Conservation (phyloP, 495 filamentous ascomycete genomes). For the Pyrenula massariospora region DNA sequence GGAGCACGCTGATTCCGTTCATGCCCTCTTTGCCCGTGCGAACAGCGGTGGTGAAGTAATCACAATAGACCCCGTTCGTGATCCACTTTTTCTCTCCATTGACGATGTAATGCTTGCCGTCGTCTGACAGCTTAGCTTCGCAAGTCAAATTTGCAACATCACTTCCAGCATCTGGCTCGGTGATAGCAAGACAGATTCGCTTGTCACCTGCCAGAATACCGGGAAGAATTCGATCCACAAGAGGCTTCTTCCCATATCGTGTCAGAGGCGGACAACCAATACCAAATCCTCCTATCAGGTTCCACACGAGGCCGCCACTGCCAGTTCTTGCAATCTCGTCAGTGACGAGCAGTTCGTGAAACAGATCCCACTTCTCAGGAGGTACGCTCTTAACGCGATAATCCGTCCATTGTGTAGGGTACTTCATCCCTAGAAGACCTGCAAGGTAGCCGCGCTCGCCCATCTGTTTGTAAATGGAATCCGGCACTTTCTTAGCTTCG, state of each 20-base stretch:
- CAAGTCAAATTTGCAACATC: conserved; percentile 94
- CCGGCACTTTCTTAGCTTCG: conserved; percentile 79
- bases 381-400: conserved; percentile 64
- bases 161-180: conserved; percentile 68
- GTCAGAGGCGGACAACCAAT: conserved; percentile 87
- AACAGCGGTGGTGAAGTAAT: conserved; percentile 96
- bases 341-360: conserved; percentile 91
- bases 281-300: conserved; percentile 85
- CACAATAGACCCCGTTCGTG: conserved; percentile 90
- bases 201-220: conserved; percentile 86
- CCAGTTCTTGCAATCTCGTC: conserved; percentile 84
- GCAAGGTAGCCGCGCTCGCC: conserved; percentile 86
- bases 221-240: conserved; percentile 76
- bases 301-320: conserved; percentile 96
- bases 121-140: conserved; percentile 82
- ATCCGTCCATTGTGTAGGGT: conserved; percentile 60
- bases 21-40: conserved; percentile 78
- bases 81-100: conserved; percentile 99
- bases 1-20: conserved; percentile 80
- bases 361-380: conserved; percentile 89
- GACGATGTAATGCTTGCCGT: conserved; percentile 98
- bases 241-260: conserved; percentile 79
- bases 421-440: conserved; percentile 70
- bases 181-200: conserved; percentile 84
- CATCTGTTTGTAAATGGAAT: conserved; percentile 87